Percentiles rank a stretch among this genome's conserved stretches.
phyloP scores from a whole-genome alignment of 768 basidiomycete genomes.

The Agrocybe praecox region DNA sequence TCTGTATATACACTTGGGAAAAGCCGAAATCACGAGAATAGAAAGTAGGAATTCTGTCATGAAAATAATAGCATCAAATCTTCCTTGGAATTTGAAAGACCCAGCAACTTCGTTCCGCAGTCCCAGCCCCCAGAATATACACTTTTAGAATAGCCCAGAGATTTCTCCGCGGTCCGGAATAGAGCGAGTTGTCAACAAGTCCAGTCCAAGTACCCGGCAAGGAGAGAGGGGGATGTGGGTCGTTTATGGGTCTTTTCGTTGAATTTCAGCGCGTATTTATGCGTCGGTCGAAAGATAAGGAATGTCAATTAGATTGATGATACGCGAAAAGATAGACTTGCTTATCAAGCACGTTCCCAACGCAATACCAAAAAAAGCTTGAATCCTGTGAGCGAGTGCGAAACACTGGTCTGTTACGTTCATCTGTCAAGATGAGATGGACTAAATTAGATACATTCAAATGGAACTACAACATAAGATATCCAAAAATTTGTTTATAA shows the following conservation, averaged over 20 bases:
- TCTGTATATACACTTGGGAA: no score
- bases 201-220: not conserved
- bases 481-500: not conserved
- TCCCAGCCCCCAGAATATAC: not conserved
- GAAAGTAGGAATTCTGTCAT: not conserved
- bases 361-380: not conserved
- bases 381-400: no score
- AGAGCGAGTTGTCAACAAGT: not conserved
- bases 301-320: slow-evolving; percentile 9
- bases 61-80: not conserved
- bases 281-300: slow-evolving; percentile 11
- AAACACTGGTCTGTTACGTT: no score
- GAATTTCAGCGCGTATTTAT: slow-evolving; percentile 6
- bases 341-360: slow-evolving; percentile 2
- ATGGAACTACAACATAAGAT: not conserved
- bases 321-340: slow-evolving; percentile 6
- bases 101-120: not conserved
- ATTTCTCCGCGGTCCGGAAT: not conserved
- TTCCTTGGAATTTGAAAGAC: not conserved
- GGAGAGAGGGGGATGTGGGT: not conserved
- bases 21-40: not conserved
- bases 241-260: not conserved
- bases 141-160: not conserved
- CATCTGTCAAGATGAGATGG: no score
- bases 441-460: not conserved